Conservation (phyloP, 441 rosid genomes). For the Geranium incanum region DNA sequence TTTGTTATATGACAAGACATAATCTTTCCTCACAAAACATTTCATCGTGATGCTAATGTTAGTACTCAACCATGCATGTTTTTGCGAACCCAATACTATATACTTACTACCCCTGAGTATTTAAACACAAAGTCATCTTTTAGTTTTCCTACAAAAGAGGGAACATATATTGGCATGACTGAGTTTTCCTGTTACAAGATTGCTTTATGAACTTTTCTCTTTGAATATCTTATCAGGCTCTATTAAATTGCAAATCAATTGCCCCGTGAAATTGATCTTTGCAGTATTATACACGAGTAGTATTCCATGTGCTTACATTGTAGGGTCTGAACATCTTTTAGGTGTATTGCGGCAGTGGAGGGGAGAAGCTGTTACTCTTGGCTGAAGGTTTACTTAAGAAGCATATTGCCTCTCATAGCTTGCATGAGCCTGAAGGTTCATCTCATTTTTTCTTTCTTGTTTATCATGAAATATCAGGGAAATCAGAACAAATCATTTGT, state of each 20-base stretch:
- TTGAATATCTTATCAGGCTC: slow-evolving; percentile 1
- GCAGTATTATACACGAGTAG: background rate
- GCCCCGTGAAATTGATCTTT: too few relatives aligned
- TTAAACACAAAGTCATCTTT: background rate
- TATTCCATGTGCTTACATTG: slow-evolving; percentile 17
- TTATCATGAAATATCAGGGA: background rate
- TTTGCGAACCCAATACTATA: background rate
- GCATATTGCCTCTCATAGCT: slow-evolving; percentile 81
- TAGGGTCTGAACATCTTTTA: slow-evolving; percentile 25
- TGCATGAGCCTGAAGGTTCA: slow-evolving; percentile 97
- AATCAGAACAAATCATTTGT: background rate
- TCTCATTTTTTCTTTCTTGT: slow-evolving; percentile 12
- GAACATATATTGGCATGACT: background rate
- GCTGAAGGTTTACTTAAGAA: slow-evolving; percentile 94
- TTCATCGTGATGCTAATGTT: background rate
- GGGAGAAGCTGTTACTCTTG: slow-evolving; percentile 70
- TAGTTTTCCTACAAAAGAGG: background rate
- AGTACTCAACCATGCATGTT: background rate
- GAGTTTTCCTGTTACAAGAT: background rate
- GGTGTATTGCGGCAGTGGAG: slow-evolving; percentile 87
- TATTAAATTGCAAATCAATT: background rate
- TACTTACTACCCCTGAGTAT: background rate
- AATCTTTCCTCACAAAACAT: background rate
- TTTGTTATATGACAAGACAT: background rate
- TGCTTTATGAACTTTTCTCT: background rate